These are phyloP conservation scores for Pezicula rhizophila DNA, from an alignment of 2,329 filamentous ascomycete genomes.

Conservation along the genomic window DNA sequence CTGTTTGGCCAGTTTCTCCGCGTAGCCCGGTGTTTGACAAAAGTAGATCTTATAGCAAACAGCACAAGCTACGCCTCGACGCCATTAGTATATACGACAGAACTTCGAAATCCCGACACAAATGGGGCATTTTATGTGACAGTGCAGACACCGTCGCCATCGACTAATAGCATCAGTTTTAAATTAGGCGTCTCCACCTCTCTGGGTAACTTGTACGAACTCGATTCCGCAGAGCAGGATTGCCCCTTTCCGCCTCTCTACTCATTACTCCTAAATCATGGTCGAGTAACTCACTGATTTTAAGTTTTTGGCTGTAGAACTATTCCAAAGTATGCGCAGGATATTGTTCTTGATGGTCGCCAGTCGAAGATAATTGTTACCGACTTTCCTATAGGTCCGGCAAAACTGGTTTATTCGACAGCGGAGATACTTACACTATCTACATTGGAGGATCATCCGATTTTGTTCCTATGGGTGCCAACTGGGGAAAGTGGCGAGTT, in stretches of 20 bases:
- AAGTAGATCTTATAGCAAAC: conserved; percentile 44
- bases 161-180: conserved; percentile 44
- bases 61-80: conserved; percentile 46
- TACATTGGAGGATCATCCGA: conserved; percentile 38
- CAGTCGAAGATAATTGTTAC: conserved; percentile 57
- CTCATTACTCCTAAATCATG: no score
- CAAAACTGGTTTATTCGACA: conserved; percentile 48
- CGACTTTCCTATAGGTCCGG: conserved; percentile 48
- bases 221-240: no score
- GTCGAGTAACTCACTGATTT: no score
- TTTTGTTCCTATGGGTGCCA: conserved; percentile 47
- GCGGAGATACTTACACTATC: conserved; percentile 48
- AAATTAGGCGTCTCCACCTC: conserved; percentile 51
- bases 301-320: conserved; percentile 18
- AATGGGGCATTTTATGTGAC: conserved; percentile 53
- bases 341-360: conserved; percentile 50
- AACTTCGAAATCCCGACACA: conserved; percentile 53
- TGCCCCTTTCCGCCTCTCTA: no score
- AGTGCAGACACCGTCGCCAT: conserved; percentile 47
- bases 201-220: conserved; percentile 35
- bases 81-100: conserved; percentile 43
- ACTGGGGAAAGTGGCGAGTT: conserved; percentile 50
- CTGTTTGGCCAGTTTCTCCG: conserved; percentile 54
- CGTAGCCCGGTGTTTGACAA: conserved; percentile 48
- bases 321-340: conserved; percentile 43